Conservation (phyloP, 306 rosid genomes). For the Luffa aegyptiaca region DNA sequence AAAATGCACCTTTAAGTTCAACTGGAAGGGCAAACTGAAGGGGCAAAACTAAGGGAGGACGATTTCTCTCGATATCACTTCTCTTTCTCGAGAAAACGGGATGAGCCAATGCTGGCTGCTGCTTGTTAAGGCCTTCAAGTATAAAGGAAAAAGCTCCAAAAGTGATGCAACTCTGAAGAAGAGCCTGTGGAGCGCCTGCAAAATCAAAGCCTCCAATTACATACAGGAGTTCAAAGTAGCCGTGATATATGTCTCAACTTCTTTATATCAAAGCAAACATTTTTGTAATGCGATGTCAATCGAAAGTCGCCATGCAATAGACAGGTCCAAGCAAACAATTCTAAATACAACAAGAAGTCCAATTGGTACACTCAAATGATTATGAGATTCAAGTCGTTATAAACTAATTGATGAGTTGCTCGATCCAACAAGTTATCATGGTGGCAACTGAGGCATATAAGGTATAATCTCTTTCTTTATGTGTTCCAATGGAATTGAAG, state of each 20-base stretch:
- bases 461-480: neutral
- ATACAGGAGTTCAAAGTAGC: neutral
- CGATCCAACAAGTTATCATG: neutral
- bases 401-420: neutral
- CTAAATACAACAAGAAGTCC: neutral
- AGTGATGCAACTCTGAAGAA: slow-evolving; percentile 82
- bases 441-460: neutral
- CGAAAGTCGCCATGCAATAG: neutral
- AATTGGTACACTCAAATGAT: neutral
- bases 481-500: neutral
- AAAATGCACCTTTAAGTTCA: slow-evolving; percentile 69
- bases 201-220: neutral
- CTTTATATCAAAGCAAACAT: neutral
- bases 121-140: slow-evolving; percentile 83
- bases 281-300: neutral
- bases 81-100: slow-evolving; percentile 35
- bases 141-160: slow-evolving; percentile 92
- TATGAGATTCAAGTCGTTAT: neutral
- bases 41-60: slow-evolving; percentile 37
- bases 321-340: neutral
- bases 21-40: slow-evolving; percentile 74
- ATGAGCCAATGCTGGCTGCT: slow-evolving; percentile 87
- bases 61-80: slow-evolving; percentile 15
- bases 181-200: slow-evolving; percentile 94
- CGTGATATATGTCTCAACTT: neutral